These are phyloP conservation scores for Colletotrichum orbiculare DNA, from an alignment of 2,329 filamentous ascomycete genomes.

Conservation along the genomic window DNA sequence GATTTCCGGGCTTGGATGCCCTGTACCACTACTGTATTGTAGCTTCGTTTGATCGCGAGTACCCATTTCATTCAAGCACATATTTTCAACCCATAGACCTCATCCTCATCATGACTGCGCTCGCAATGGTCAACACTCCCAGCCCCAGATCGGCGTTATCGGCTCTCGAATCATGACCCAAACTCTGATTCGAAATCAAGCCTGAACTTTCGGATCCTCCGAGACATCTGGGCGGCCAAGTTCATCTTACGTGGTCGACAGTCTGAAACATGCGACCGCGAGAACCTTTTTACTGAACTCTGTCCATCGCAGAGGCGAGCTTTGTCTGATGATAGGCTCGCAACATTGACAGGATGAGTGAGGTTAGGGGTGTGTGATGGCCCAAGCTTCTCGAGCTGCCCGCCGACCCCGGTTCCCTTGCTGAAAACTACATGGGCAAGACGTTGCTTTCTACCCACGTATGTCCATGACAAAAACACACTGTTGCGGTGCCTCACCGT, in stretches of 20 bases:
- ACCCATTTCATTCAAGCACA: slow-evolving; percentile 6
- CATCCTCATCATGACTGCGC: too few relatives aligned
- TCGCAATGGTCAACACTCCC: neutral
- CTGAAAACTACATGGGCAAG: too few relatives aligned
- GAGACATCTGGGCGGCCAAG: slow-evolving; percentile 7
- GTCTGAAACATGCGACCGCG: neutral
- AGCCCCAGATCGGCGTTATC: neutral
- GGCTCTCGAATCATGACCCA: neutral
- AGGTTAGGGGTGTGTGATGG: too few relatives aligned
- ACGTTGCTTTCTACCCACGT: too few relatives aligned
- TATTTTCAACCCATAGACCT: neutral
- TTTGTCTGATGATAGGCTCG: too few relatives aligned
- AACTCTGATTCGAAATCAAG: neutral
- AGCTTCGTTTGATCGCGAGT: slow-evolving; percentile 1
- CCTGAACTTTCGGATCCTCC: slow-evolving; percentile 4
- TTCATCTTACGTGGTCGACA: slow-evolving; percentile 7
- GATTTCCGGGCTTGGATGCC: neutral
- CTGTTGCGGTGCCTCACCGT: too few relatives aligned
- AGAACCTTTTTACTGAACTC: too few relatives aligned
- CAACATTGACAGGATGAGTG: too few relatives aligned
- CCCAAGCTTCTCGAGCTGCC: too few relatives aligned
- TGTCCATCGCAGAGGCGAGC: neutral
- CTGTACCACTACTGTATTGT: slow-evolving; percentile 5
- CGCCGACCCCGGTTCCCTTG: too few relatives aligned
- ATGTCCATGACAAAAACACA: too few relatives aligned